phyloP scores from a whole-genome alignment of 2,329 filamentous ascomycete species.

The Pseudodiploospora longispora region DNA sequence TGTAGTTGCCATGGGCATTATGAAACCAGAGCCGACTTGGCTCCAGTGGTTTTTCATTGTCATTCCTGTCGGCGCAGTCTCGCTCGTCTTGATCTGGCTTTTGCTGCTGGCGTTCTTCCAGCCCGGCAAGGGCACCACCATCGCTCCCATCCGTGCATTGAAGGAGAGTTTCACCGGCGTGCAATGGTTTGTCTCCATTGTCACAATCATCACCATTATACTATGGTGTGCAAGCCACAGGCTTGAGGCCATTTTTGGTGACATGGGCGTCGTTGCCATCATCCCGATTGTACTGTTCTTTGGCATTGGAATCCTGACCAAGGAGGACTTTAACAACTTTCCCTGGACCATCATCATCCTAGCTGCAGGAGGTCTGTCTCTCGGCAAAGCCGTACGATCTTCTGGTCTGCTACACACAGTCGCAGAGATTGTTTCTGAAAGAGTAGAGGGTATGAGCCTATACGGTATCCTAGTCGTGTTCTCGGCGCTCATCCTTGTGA shows the following conservation, averaged over 20 bases:
- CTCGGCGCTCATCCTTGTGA: slow-evolving; percentile 72
- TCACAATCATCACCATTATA: slow-evolving; percentile 76
- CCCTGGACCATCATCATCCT: slow-evolving; percentile 99
- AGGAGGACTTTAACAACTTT: slow-evolving; percentile 99
- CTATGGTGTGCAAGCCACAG: slow-evolving; percentile 93
- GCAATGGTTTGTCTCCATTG: slow-evolving; percentile 84
- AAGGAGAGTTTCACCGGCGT: slow-evolving; percentile 81
- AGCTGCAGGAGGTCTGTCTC: slow-evolving; percentile 81
- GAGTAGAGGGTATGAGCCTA: slow-evolving; percentile 69
- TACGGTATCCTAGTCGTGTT: slow-evolving; percentile 87
- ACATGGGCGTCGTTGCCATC: slow-evolving; percentile 98
- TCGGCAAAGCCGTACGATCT: slow-evolving; percentile 89
- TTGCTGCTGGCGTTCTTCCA: slow-evolving; percentile 79
- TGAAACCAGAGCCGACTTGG: slow-evolving; percentile 88
- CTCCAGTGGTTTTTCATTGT: slow-evolving; percentile 95
- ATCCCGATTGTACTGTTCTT: slow-evolving; percentile 96
- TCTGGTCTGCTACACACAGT: slow-evolving; percentile 89
- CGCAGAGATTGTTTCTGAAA: slow-evolving; percentile 63
- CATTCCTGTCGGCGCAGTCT: slow-evolving; percentile 85
- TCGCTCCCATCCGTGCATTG: slow-evolving; percentile 83
- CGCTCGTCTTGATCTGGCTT: slow-evolving; percentile 80
- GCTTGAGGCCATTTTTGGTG: slow-evolving; percentile 79
- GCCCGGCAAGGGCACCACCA: slow-evolving; percentile 75
- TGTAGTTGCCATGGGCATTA: slow-evolving; percentile 91
- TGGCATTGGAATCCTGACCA: slow-evolving; percentile 89